Conservation (phyloP, 352 stramenopile species). For the Globisporangium carolinianum region DNA sequence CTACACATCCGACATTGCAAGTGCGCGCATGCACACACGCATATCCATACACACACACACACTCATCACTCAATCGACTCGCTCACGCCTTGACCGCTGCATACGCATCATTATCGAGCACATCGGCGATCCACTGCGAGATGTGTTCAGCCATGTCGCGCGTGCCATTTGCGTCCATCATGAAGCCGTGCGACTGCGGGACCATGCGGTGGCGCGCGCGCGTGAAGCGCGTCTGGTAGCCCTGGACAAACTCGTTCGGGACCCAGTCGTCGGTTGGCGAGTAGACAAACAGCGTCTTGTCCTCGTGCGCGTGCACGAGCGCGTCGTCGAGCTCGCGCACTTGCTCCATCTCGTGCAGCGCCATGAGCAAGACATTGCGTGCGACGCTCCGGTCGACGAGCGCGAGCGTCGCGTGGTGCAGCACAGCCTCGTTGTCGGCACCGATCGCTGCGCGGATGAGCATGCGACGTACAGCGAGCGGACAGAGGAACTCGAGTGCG, state of each 20-base stretch:
- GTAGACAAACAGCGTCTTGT: slow-evolving; percentile 64
- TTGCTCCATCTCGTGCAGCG: slow-evolving; percentile 51
- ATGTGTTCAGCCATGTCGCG: slow-evolving; percentile 61
- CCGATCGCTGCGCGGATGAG: slow-evolving; percentile 37
- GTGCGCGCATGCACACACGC: too few species aligned
- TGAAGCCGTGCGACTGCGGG: slow-evolving; percentile 63
- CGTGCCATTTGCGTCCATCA: slow-evolving; percentile 62
- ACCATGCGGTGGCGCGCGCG: slow-evolving; percentile 41
- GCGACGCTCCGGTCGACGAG: slow-evolving; percentile 53
- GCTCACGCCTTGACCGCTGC: too few species aligned
- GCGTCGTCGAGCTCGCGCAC: slow-evolving; percentile 37
- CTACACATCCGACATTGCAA: too few species aligned
- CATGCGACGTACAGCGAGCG: slow-evolving; percentile 32
- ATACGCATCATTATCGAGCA: slow-evolving; percentile 9
- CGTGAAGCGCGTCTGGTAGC: slow-evolving; percentile 43
- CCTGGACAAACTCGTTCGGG: slow-evolving; percentile 44
- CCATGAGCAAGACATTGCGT: slow-evolving; percentile 61
- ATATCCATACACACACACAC: too few species aligned
- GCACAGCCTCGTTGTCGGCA: slow-evolving; percentile 22
- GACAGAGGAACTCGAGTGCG: slow-evolving; percentile 35
- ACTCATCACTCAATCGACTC: too few species aligned
- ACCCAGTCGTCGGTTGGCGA: slow-evolving; percentile 65
- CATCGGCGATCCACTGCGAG: slow-evolving; percentile 41
- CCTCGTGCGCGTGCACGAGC: slow-evolving; percentile 30
- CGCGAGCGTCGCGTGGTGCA: slow-evolving; percentile 44